phyloP scores from a whole-genome alignment of 1,284 basidiomycete genomes.

The Ustilago trichophora region DNA sequence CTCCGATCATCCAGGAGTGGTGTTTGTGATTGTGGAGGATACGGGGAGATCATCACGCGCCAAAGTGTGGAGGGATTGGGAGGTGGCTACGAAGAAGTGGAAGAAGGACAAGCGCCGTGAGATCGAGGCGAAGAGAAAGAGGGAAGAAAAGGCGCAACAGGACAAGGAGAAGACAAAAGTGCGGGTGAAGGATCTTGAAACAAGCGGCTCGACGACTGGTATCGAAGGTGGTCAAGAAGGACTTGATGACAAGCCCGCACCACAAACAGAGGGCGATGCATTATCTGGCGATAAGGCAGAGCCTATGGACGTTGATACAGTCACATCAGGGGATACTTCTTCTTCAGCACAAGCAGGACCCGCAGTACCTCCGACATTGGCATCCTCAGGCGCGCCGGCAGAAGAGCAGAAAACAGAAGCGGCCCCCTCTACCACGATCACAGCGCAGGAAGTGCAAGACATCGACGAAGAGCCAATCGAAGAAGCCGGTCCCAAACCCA shows the following conservation, averaged over 20 bases:
- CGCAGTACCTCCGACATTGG: no score
- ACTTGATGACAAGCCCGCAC: background rate
- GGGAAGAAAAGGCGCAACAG: background rate
- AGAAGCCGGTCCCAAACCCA: slow-evolving; percentile 14
- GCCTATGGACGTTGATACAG: slow-evolving; percentile 33
- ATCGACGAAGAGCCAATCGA: no score
- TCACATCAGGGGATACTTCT: background rate
- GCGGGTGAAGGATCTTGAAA: no score
- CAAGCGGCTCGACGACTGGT: no score
- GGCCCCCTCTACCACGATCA: no score
- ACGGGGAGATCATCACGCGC: slow-evolving; percentile 41
- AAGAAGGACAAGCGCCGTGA: slow-evolving; percentile 26
- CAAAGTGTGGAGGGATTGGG: slow-evolving; percentile 45
- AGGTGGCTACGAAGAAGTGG: slow-evolving; percentile 34
- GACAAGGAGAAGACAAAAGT: no score
- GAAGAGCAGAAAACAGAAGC: no score
- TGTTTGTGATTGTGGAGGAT: slow-evolving; percentile 51
- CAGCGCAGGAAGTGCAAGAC: no score
- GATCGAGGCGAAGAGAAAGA: slow-evolving; percentile 14
- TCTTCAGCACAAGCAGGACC: background rate
- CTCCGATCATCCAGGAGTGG: slow-evolving; percentile 42
- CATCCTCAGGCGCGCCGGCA: no score
- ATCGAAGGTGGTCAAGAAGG: background rate
- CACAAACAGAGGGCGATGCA: background rate
- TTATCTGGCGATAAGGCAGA: background rate